Conservation (phyloP, 805 yeast species). For the Kregervanrija delftensis region DNA sequence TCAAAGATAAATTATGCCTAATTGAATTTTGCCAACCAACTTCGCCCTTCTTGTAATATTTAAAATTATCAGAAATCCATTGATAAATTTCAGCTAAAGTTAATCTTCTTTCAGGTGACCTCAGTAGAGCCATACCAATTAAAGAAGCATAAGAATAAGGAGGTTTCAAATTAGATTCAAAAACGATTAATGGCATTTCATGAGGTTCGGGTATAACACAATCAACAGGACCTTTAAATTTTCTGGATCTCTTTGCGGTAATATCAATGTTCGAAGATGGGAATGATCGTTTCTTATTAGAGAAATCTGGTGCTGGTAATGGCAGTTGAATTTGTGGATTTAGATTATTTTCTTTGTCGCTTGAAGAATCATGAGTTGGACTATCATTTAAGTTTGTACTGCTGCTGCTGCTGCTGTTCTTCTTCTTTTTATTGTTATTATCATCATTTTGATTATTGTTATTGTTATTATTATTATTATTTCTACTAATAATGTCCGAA, state of each 20-base stretch:
- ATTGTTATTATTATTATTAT: conserved; percentile 2
- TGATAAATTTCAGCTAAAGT: conserved; percentile 79
- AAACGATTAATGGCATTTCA: conserved; percentile 35
- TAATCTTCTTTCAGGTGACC: conserved; percentile 65
- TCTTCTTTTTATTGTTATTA: conserved; percentile 6
- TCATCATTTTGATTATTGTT: conserved; percentile 8
- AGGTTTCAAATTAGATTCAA: conserved; percentile 62
- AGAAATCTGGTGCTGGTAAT: conserved; percentile 3
- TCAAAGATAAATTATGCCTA: conserved; percentile 86
- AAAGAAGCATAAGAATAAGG: conserved; percentile 91
- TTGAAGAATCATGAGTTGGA: background rate
- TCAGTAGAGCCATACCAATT: conserved; percentile 86
- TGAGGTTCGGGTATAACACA: conserved; percentile 30
- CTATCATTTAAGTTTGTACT: background rate
- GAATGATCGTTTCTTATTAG: background rate
- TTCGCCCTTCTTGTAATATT: conserved; percentile 74
- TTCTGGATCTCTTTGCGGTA: conserved; percentile 13
- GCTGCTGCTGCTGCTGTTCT: background rate
- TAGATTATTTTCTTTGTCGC: conserved; percentile 3
- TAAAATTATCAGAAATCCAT: conserved; percentile 87
- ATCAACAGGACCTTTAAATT: conserved; percentile 23
- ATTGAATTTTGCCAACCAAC: conserved; percentile 98
- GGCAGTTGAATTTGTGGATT: background rate
- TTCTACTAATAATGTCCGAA: background rate
- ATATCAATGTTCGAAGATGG: background rate